A percentile compares a stretch with the other conserved stretches of the same genome.
Conservation (phyloP, 768 basidiomycete genomes). For the Wakefieldia striispora region DNA sequence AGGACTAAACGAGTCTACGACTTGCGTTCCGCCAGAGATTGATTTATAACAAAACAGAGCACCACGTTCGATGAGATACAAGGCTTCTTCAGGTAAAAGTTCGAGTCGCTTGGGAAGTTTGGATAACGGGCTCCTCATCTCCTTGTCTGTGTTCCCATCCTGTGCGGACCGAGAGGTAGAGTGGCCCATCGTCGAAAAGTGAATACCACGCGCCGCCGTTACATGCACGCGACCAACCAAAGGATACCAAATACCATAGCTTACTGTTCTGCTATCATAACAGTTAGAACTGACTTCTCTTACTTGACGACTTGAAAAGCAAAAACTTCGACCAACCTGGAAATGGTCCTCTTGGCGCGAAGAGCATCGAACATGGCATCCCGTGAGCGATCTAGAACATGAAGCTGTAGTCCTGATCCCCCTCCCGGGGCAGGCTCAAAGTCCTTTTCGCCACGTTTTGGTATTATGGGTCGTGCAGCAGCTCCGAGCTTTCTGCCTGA, state of each 20-base stretch:
- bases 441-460: conserved; percentile 96
- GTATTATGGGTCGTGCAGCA: conserved; percentile 67
- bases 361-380: conserved; percentile 87
- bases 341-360: conserved; percentile 66
- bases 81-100: conserved; percentile 90
- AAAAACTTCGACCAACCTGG: conserved; percentile 50
- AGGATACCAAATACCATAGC: conserved; percentile 81
- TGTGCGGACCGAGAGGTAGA: conserved; percentile 53
- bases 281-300: background rate
- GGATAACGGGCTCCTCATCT: conserved; percentile 1
- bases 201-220: conserved; percentile 74
- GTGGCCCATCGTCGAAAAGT: conserved; percentile 80
- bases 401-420: conserved; percentile 75
- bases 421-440: conserved; percentile 75
- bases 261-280: conserved; percentile 63
- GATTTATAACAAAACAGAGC: conserved; percentile 82
- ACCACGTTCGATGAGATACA: conserved; percentile 92
- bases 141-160: conserved; percentile 29
- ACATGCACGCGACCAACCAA: conserved; percentile 61
- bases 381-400: conserved; percentile 76
- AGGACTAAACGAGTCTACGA: conserved; percentile 8
- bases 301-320: background rate
- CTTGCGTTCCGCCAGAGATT: conserved; percentile 26
- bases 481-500: conserved; percentile 21
- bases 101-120: conserved; percentile 70